Base-by-base conservation (phyloP, 2,329 filamentous ascomycete genomes). In the Pseudopithomyces maydicus region DNA sequence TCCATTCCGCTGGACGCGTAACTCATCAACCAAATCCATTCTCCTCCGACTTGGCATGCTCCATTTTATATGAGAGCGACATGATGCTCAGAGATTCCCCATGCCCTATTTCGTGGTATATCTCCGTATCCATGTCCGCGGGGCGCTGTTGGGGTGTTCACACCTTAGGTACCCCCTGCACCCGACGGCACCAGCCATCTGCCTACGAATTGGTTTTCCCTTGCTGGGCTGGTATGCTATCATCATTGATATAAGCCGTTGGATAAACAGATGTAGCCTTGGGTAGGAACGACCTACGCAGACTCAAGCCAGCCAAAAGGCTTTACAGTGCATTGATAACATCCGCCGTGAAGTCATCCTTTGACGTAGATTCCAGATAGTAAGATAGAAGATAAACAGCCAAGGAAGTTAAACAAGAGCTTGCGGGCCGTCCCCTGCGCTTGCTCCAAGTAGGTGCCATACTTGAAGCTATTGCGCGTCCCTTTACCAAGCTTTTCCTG, bases 41-140 rank as follows among this genome's bases (percentile, higher is more conserved):
- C 8, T 50, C 23, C n/a, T 20, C 47, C 47, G 47, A 32, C 47
- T 50, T 50, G 47, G 47, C 47, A 50, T 35, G 35, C 32, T 17
- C 47, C 35, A 32, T 42, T 32, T 32, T 36, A 41, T 50, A 20
- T 50, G 14, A 22, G 41, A 50, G 41, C 35, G 29, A 42, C 36
- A 50, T 41, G 35, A 35, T 29, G 8, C 19, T 23, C 5, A 38
- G 19, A 12, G 33, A 38, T 11, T 3, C n/a, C n/a, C n/a, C 36
- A 14, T 29, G 8, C 11, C 10, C 19, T 2, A 19, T 23, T 41
- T 23, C 22, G 14, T 15, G 47, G 8, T 32, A 2, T 20, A 19
- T 17, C 36, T 42, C n/a, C 47, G 22, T n/a, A 19, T 11, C 47
- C 36, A 20, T 22, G 19, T 32, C 14, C 6, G 12, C 47, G 47